phyloP scores from a whole-genome alignment of 208 protist genomes.

The Crithidia thermophila region DNA sequence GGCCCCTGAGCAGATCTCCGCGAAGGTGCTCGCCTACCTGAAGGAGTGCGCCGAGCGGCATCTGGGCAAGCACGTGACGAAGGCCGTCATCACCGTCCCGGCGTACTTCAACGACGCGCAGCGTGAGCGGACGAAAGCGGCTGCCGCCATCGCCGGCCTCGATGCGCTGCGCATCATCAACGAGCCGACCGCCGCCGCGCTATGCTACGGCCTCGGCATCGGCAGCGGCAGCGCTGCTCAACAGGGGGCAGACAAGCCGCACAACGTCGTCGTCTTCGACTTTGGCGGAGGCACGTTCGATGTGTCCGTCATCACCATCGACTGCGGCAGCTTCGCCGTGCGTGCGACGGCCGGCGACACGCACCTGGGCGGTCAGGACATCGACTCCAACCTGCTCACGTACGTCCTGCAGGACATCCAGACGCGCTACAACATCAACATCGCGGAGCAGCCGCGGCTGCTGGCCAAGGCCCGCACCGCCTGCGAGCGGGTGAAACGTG shows the following conservation, averaged over 20 bases:
- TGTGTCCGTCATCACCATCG: slow-evolving; percentile 98
- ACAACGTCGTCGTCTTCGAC: slow-evolving; percentile 98
- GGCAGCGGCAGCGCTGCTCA: slow-evolving; percentile 52
- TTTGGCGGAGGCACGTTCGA: slow-evolving; percentile 99
- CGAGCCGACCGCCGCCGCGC: slow-evolving; percentile 98
- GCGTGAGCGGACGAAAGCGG: slow-evolving; percentile 97
- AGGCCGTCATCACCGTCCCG: slow-evolving; percentile 98
- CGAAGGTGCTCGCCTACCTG: slow-evolving; percentile 97
- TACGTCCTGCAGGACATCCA: slow-evolving; percentile 95
- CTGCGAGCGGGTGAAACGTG: slow-evolving; percentile 96
- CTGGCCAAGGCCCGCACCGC: slow-evolving; percentile 63
- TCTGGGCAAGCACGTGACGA: slow-evolving; percentile 88
- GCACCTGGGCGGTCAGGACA: slow-evolving; percentile 99
- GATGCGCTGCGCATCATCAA: slow-evolving; percentile 99
- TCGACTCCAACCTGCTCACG: slow-evolving; percentile 96
- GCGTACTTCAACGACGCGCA: slow-evolving; percentile 99
- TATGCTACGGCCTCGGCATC: slow-evolving; percentile 98
- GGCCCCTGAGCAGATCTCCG: slow-evolving; percentile 97
- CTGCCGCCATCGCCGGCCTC: slow-evolving; percentile 97
- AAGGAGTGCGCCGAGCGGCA: slow-evolving; percentile 96
- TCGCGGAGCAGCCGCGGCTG: slow-evolving; percentile 38
- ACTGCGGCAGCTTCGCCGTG: slow-evolving; percentile 98
- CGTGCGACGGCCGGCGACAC: slow-evolving; percentile 98
- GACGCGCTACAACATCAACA: slow-evolving; percentile 88
- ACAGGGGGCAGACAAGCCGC: slow-evolving; percentile 42